Base-by-base conservation (phyloP, 164 flowering plant species). In the Tetracentron sinense region DNA sequence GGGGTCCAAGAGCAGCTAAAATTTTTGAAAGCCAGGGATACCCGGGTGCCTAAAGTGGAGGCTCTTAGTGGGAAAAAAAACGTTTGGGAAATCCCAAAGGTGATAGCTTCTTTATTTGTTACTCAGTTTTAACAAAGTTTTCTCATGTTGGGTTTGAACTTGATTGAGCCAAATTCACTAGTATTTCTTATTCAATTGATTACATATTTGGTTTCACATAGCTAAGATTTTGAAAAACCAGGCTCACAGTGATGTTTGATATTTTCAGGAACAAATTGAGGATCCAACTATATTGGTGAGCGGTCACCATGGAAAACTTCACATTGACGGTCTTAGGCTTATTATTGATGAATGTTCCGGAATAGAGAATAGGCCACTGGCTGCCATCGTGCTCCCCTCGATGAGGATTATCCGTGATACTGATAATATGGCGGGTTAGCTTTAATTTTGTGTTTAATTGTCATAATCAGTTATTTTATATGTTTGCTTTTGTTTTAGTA, bases 331-430 rank as follows among this genome's bases (percentile, higher is more conserved):
- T 47, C 80, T 89, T 53, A 80, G 98, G 59, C 69, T 93, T 71
- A 80, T 93, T 16, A 85, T 90, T 25, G 98, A 93, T 70, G 86
- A 87, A 74, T 81, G 91, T 70, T 97, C 97, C 19, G 98, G 98
- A 35, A 21, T 71, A 0, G 74, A 73, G 74, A 27, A 73, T 21
- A 85, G 77, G 2, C 97, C 98, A 4, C 69, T 93, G 54, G 96
- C 96, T 63, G 97, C 97, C 12, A 58, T 93, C 35, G 74, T 88
- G 63, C 94, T 93, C 47, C 96, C 98, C 4, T 82, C 88, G 0
- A 77, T 73, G 92, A 75, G 47, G 56, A 71, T 90, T 27, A 72
- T 93, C 27, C 92, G 90, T 17, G 89, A 85, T 64, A 88, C 81
- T 5, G 94, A 88, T 75, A 51, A 28, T 26, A 27, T 52, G 6